Evolutionary conservation across 305 asterid species (phyloP).

Genomic region (Ajuga reptans): DNA sequence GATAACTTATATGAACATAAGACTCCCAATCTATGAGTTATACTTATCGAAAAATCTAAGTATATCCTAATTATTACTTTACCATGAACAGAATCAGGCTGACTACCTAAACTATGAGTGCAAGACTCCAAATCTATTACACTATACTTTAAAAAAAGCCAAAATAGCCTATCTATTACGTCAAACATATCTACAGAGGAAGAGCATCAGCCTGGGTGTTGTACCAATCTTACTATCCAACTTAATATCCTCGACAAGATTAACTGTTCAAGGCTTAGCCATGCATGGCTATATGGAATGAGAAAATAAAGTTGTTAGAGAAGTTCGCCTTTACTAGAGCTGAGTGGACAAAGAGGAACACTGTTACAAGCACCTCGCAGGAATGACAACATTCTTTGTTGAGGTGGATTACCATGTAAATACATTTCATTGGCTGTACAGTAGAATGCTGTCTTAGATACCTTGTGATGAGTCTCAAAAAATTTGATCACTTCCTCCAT

Average conservation of each 20-base stretch:
- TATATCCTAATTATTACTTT: background rate
- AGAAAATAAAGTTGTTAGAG: background rate
- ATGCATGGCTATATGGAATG: background rate
- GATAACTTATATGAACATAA: background rate
- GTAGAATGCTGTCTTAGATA: slow-evolving; percentile 23
- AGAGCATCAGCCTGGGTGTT: background rate
- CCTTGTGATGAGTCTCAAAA: slow-evolving; percentile 96
- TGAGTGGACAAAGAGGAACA: background rate
- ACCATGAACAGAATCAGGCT: background rate
- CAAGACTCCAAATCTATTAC: background rate
- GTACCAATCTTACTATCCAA: background rate
- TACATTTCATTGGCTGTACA: background rate
- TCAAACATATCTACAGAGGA: background rate
- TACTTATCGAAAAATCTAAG: background rate
- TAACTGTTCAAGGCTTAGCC: background rate
- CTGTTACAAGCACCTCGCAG: background rate
- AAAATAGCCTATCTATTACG: background rate
- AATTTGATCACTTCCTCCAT: slow-evolving; percentile 98
- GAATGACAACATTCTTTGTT: slow-evolving; percentile 1
- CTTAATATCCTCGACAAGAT: background rate
- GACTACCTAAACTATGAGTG: background rate
- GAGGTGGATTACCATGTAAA: slow-evolving; percentile 15
- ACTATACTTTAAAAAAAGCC: background rate
- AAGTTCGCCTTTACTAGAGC: background rate
- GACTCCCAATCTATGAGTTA: background rate